These are phyloP conservation scores for Nicotiana sylvestris DNA, from an alignment of 257 asterid species.

Conservation along the genomic window DNA sequence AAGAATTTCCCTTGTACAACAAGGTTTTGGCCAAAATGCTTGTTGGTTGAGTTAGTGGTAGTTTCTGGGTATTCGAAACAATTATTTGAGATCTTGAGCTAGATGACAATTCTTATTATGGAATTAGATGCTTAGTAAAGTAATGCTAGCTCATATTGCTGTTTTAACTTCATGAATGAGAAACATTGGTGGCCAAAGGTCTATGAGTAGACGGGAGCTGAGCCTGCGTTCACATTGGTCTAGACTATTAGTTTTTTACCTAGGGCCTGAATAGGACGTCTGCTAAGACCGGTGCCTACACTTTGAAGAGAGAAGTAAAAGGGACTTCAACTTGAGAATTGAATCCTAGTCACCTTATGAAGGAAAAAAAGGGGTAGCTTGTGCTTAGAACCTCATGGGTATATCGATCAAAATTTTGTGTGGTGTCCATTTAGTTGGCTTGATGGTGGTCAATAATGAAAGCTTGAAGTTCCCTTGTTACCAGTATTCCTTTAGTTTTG, in stretches of 20 bases:
- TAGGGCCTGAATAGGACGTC: neutral
- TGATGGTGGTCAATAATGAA: neutral
- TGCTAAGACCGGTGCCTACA: neutral
- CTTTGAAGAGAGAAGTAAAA: neutral
- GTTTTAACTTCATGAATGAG: neutral
- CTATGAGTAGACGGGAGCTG: neutral
- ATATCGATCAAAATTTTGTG: neutral
- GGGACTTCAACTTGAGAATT: neutral
- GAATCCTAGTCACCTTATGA: neutral
- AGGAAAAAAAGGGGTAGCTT: neutral
- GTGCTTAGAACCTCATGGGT: neutral
- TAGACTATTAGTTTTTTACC: neutral
- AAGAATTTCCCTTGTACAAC: neutral
- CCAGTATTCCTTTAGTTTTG: neutral
- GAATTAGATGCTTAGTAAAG: neutral
- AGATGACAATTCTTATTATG: neutral
- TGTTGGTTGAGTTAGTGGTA: neutral
- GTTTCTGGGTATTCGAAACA: neutral
- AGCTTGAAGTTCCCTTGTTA: neutral
- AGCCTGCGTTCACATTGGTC: neutral
- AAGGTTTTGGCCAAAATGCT: neutral
- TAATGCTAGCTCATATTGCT: neutral
- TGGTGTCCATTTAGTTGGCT: neutral
- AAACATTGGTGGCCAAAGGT: neutral
- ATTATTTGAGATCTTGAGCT: neutral